Evolutionary conservation across 2,329 filamentous ascomycete species (phyloP).

Genomic region (Aureobasidium sp.): DNA sequence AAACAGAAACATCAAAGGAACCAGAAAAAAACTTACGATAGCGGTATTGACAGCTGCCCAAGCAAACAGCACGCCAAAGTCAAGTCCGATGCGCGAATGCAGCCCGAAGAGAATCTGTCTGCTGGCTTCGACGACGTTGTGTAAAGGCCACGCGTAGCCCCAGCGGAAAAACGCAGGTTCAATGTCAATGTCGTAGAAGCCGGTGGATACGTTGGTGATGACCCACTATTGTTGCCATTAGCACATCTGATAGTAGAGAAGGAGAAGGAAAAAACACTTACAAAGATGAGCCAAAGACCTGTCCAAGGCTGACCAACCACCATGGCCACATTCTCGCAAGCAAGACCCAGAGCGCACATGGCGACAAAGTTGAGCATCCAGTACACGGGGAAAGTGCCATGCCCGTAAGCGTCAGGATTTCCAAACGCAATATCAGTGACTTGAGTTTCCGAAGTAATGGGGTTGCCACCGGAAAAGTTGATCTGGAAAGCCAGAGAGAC

Average conservation of each 20-base stretch:
- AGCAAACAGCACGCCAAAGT: conserved; percentile 54
- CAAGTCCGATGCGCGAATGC: conserved; percentile 51
- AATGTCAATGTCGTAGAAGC: conserved; percentile 54
- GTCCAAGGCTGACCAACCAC: conserved; percentile 55
- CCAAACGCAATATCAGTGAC: conserved; percentile 23
- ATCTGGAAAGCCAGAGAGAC: conserved; percentile 58
- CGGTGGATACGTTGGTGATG: conserved; percentile 56
- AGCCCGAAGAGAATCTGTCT: conserved; percentile 56
- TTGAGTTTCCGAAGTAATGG: conserved; percentile 38
- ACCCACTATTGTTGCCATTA: conserved; percentile 30
- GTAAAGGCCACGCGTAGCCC: conserved; percentile 58
- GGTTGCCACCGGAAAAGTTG: conserved; percentile 46
- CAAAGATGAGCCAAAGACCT: conserved; percentile 56
- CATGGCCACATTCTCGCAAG: conserved; percentile 60
- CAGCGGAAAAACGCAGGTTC: conserved; percentile 54
- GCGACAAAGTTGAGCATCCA: conserved; percentile 49
- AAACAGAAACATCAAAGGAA: not conserved
- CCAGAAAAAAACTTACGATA: conserved; percentile 24
- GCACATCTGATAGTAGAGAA: not conserved
- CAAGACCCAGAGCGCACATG: conserved; percentile 56
- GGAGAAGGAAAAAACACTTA: conserved; percentile 33
- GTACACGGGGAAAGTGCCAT: conserved; percentile 54
- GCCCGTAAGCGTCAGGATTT: conserved; percentile 50
- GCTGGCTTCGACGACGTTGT: conserved; percentile 54
- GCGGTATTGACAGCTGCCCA: conserved; percentile 49